Conservation (phyloP, 306 rosid species). For the Cicer pinnatifidum region DNA sequence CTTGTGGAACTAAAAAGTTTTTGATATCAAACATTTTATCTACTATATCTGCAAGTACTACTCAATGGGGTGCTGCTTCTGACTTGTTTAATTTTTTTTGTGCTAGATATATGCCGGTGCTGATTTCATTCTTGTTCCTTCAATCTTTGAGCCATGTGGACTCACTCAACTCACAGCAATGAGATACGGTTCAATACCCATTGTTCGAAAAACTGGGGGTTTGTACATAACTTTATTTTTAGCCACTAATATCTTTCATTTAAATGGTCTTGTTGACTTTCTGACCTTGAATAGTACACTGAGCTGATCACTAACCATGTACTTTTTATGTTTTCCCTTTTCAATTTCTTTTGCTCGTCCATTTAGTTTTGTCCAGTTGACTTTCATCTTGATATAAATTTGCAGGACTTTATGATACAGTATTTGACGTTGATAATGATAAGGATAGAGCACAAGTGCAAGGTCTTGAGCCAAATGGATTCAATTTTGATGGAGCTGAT, state of each 20-base stretch:
- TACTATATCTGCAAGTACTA: constrained; percentile 36
- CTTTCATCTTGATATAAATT: constrained; percentile 25
- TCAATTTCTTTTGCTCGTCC: constrained; percentile 18
- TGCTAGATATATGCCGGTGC: constrained; percentile 92
- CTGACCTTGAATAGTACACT: constrained; percentile 9
- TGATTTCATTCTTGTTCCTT: constrained; percentile 93
- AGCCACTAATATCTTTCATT: constrained; percentile 21
- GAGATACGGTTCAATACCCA: constrained; percentile 97
- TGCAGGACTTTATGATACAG: constrained; percentile 89
- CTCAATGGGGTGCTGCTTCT: constrained; percentile 27
- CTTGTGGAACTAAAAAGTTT: constrained; percentile 38
- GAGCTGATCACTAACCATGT: constrained; percentile 19
- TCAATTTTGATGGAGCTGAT: constrained; percentile 92
- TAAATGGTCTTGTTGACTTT: constrained; percentile 23
- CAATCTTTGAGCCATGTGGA: constrained; percentile 99
- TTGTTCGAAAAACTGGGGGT: constrained; percentile 97
- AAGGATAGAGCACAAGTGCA: constrained; percentile 80
- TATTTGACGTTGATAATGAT: constrained; percentile 80
- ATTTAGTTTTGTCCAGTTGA: constrained; percentile 36
- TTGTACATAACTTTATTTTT: constrained; percentile 23
- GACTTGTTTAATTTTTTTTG: not conserved
- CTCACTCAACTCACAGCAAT: constrained; percentile 94
- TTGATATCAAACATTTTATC: constrained; percentile 2
- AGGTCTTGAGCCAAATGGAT: constrained; percentile 91
- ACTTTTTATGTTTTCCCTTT: not conserved